A percentile compares a stretch with the other conserved stretches of the same genome.
phyloP scores from a whole-genome alignment of 2,329 filamentous ascomycete species.

The Coniochaeta prunicola region DNA sequence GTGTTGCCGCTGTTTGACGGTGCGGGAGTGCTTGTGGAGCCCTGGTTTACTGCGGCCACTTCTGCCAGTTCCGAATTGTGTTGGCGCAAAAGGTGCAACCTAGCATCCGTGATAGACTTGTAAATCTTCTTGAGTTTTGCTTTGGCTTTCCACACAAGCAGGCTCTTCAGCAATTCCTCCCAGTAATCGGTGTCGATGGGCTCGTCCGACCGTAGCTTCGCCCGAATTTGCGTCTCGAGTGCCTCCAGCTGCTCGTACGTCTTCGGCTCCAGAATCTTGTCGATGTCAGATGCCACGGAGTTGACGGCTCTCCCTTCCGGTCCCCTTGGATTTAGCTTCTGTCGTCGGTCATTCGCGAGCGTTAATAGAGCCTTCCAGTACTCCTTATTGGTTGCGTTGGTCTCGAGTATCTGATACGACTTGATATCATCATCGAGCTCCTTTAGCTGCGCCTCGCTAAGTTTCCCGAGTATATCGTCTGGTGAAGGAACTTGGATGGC shows the following conservation, averaged over 20 bases:
- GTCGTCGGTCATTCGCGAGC: constrained; percentile 69
- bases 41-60: constrained; percentile 8
- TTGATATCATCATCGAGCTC: constrained; percentile 77
- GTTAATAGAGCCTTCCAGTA: constrained; percentile 91
- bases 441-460: constrained; percentile 58
- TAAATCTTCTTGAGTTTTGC: constrained; percentile 75
- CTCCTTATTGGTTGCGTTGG: constrained; percentile 66
- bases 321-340: constrained; percentile 53
- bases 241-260: constrained; percentile 77
- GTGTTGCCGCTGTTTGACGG: background rate
- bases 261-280: constrained; percentile 80
- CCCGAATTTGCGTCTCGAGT: constrained; percentile 78
- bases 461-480: constrained; percentile 67
- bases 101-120: constrained; percentile 64
- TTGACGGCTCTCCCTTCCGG: constrained; percentile 68
- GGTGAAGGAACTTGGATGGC: constrained; percentile 73
- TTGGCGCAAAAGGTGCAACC: constrained; percentile 57
- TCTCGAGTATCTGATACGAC: constrained; percentile 76
- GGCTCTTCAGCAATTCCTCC: constrained; percentile 81
- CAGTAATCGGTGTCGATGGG: constrained; percentile 96
- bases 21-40: background rate
- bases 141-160: constrained; percentile 87
- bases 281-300: constrained; percentile 81
- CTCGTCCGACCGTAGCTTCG: constrained; percentile 81
- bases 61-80: constrained; percentile 63